Conservation (phyloP, 805 yeast species). For the Hanseniaspora nectarophila region DNA sequence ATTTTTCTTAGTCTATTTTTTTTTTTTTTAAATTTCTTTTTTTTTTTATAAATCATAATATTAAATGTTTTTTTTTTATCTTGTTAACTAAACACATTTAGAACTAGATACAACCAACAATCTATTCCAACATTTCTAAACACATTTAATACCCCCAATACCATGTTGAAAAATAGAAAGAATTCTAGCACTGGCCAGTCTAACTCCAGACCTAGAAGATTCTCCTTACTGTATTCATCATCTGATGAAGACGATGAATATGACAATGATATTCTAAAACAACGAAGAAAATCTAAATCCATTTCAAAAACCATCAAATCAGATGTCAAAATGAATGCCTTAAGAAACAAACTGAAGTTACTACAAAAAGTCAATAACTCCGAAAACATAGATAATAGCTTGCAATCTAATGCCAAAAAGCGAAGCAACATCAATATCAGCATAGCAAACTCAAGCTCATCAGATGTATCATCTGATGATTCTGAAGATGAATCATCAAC, state of each 20-base stretch:
- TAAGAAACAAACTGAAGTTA: slow-evolving; percentile 25
- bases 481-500: background rate
- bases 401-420: background rate
- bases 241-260: slow-evolving; percentile 20
- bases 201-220: slow-evolving; percentile 30
- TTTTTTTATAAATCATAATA: too few species aligned
- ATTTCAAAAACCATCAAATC: slow-evolving; percentile 6
- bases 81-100: too few species aligned
- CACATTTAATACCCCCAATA: background rate
- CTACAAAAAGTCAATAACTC: slow-evolving; percentile 16
- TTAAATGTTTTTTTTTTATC: too few species aligned
- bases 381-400: slow-evolving; percentile 5
- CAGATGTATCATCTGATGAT: background rate
- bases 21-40: too few species aligned
- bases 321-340: slow-evolving; percentile 7
- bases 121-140: too few species aligned
- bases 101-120: too few species aligned
- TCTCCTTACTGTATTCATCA: slow-evolving; percentile 36
- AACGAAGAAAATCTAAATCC: slow-evolving; percentile 15
- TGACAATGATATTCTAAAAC: slow-evolving; percentile 14
- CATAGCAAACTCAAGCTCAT: background rate
- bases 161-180: background rate
- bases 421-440: background rate
- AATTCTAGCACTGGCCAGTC: background rate
- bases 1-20: too few species aligned